Percentiles rank a stretch among this genome's conserved stretches.
Evolutionary conservation across 1,139 yeast species (phyloP).

Genomic region (Protomyces macrosporus): DNA sequence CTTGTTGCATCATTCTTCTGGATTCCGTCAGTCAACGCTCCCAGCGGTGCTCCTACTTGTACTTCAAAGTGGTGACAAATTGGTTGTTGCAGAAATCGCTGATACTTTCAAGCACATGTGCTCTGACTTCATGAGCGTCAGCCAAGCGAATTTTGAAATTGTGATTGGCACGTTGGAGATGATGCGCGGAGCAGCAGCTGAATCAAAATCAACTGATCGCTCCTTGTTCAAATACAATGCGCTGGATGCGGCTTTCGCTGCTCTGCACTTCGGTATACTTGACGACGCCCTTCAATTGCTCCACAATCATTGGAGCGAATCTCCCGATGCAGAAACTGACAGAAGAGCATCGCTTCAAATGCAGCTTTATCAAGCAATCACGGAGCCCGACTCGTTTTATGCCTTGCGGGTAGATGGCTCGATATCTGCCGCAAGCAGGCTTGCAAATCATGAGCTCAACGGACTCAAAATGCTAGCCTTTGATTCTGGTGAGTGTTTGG

Average conservation of each 20-base stretch:
- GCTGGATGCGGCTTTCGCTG: constrained; percentile 28
- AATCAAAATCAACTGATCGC: background rate
- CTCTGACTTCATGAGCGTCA: constrained; percentile 1
- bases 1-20: background rate
- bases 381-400: constrained; percentile 22
- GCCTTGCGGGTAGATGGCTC: constrained; percentile 44
- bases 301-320: constrained; percentile 32
- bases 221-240: constrained; percentile 17
- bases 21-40: background rate
- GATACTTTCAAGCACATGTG: background rate
- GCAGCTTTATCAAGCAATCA: background rate
- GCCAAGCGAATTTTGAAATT: background rate
- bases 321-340: constrained; percentile 46
- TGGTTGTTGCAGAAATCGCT: background rate
- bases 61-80: background rate
- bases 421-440: constrained; percentile 48
- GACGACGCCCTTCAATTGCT: constrained; percentile 29
- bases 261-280: constrained; percentile 26
- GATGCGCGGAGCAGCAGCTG: background rate
- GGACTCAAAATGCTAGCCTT: constrained; percentile 46
- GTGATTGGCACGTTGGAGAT: background rate
- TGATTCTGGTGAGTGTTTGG: constrained; percentile 47
- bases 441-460: constrained; percentile 40
- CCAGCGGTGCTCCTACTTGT: background rate
- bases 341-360: background rate